Percentiles rank a stretch among this genome's conserved stretches.
Evolutionary conservation across 148 eudicot species (phyloP).

Genomic region (Euryodendron excelsum): DNA sequence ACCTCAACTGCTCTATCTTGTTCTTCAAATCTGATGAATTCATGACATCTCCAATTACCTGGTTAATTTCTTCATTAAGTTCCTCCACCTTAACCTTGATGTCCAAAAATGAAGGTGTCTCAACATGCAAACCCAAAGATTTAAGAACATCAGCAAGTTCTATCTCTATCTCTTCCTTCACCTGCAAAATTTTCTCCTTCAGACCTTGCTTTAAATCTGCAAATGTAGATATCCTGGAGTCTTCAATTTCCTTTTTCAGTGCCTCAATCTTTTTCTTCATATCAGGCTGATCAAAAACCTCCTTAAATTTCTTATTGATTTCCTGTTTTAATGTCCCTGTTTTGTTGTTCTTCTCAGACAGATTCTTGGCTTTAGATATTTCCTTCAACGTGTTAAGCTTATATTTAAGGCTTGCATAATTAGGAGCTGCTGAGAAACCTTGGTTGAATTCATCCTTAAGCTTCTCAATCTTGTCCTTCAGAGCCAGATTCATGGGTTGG

Average conservation of each 20-base stretch:
- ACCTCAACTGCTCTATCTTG: slow-evolving; percentile 58
- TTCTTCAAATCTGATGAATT: slow-evolving; percentile 62
- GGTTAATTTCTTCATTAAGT: slow-evolving; percentile 45
- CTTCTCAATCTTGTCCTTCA: slow-evolving; percentile 52
- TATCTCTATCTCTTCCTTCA: slow-evolving; percentile 49
- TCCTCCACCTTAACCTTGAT: slow-evolving; percentile 43
- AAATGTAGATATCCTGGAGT: slow-evolving; percentile 43
- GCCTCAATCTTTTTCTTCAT: slow-evolving; percentile 58
- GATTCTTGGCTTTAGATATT: slow-evolving; percentile 45
- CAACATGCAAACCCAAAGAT: slow-evolving; percentile 50
- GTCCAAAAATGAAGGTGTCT: slow-evolving; percentile 23
- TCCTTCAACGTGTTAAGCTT: slow-evolving; percentile 74
- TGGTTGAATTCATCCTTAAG: slow-evolving; percentile 54
- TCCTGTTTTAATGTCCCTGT: slow-evolving; percentile 39
- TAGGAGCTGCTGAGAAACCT: slow-evolving; percentile 51
- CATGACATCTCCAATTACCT: slow-evolving; percentile 54
- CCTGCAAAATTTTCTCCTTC: slow-evolving; percentile 45
- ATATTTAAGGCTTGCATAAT: slow-evolving; percentile 49
- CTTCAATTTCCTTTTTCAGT: slow-evolving; percentile 58
- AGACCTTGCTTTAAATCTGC: slow-evolving; percentile 42
- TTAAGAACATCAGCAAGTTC: slow-evolving; percentile 45
- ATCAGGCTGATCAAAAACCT: slow-evolving; percentile 46
- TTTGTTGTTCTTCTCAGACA: slow-evolving; percentile 45
- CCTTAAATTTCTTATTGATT: slow-evolving; percentile 49
- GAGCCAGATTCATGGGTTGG: slow-evolving; percentile 41